Percentiles rank a stretch among this genome's conserved stretches.
phyloP scores from a whole-genome alignment of 2,329 filamentous ascomycete species.

The Verticillium longisporum region DNA sequence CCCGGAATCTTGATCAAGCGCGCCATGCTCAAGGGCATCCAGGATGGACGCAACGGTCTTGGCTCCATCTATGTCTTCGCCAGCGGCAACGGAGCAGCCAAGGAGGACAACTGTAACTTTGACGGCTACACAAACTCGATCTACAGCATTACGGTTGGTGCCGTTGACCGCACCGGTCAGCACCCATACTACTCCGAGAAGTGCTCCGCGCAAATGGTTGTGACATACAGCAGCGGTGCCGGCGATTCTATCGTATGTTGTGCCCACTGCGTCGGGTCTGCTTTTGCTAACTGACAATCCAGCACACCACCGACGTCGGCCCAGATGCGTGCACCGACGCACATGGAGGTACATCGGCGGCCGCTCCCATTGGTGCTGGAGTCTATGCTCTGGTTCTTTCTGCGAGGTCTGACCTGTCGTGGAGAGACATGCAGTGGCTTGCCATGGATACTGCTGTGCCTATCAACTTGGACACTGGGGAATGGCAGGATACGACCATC shows the following conservation, averaged over 20 bases:
- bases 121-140: slow-evolving; percentile 99
- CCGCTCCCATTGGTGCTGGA: slow-evolving; percentile 85
- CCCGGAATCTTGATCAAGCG: slow-evolving; percentile 81
- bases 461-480: slow-evolving; percentile 58
- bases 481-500: slow-evolving; percentile 76
- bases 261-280: not conserved
- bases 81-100: slow-evolving; percentile 82
- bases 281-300: slow-evolving; percentile 12
- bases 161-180: slow-evolving; percentile 77
- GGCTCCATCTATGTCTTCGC: slow-evolving; percentile 97
- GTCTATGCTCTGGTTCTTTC: slow-evolving; percentile 85
- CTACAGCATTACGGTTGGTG: slow-evolving; percentile 95
- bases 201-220: slow-evolving; percentile 90
- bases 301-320: slow-evolving; percentile 93
- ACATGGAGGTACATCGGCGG: slow-evolving; percentile 95
- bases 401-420: slow-evolving; percentile 77
- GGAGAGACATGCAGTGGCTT: slow-evolving; percentile 93
- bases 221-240: slow-evolving; percentile 91
- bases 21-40: slow-evolving; percentile 87
- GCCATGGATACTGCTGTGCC: slow-evolving; percentile 78
- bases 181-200: slow-evolving; percentile 96
- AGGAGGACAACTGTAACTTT: slow-evolving; percentile 96
- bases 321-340: slow-evolving; percentile 66
- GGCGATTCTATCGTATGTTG: slow-evolving; percentile 69
- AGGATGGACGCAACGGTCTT: slow-evolving; percentile 74